Percentiles rank a stretch among this genome's conserved stretches.
phyloP scores from a whole-genome alignment of 2,329 filamentous ascomycete genomes.

The Gaeumannomyces tritici region DNA sequence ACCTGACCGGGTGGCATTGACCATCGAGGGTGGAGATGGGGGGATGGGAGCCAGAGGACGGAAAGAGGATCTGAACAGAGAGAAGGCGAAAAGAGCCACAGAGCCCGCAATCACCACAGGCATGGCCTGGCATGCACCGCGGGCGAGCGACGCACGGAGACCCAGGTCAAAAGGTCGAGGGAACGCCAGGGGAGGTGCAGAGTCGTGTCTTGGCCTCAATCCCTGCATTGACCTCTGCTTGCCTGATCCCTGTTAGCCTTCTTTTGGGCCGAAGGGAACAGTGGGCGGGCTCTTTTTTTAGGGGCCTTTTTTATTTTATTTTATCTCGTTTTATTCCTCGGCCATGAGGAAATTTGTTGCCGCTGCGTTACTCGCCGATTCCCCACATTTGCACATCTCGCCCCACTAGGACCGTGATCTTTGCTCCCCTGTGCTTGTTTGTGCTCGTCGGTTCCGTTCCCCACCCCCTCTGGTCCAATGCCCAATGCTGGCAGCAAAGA shows the following conservation, averaged over 20 bases:
- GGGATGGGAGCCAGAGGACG: background rate
- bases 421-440: constrained; percentile 5
- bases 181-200: background rate
- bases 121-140: background rate
- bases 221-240: background rate
- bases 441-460: background rate
- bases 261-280: background rate
- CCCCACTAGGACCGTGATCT: background rate
- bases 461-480: background rate
- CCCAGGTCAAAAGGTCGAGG: background rate
- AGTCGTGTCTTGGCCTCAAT: background rate
- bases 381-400: background rate
- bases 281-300: background rate
- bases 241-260: background rate
- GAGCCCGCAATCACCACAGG: background rate
- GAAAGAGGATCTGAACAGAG: background rate
- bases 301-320: background rate
- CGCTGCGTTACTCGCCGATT: background rate
- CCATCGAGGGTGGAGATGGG: background rate
- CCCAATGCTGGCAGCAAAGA: background rate
- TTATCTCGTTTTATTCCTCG: background rate
- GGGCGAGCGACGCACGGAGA: background rate
- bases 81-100: background rate
- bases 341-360: background rate
- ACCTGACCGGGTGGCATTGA: background rate